Conservation (phyloP, 179 eudicot genomes). For the Spinacia oleracea region DNA sequence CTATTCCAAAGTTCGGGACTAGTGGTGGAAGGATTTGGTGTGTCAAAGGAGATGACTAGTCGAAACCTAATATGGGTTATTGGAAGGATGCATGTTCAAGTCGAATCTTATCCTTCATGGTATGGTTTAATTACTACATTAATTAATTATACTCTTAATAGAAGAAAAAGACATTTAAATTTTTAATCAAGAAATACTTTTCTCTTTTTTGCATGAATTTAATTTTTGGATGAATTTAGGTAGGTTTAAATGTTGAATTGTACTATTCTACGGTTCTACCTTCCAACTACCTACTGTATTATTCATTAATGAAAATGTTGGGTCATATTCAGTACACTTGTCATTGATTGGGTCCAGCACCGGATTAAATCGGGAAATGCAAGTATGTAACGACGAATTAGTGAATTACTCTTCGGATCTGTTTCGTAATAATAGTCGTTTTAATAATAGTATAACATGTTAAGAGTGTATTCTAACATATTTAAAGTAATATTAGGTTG, state of each 20-base stretch:
- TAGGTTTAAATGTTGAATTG: neutral
- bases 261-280: neutral
- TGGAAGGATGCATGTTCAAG: slow-evolving; percentile 36
- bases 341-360: neutral
- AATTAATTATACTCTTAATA: too few relatives aligned
- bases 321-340: neutral
- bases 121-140: slow-evolving; percentile 20
- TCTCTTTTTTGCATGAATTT: neutral
- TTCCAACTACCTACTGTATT: neutral
- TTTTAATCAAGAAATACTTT: too few relatives aligned
- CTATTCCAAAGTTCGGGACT: slow-evolving; percentile 39
- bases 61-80: slow-evolving; percentile 41
- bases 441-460: too few relatives aligned
- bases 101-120: slow-evolving; percentile 41
- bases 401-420: too few relatives aligned
- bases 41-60: slow-evolving; percentile 37
- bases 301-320: neutral
- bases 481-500: too few relatives aligned
- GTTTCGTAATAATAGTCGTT: too few relatives aligned
- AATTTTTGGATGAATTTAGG: too few relatives aligned
- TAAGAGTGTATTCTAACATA: too few relatives aligned
- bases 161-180: too few relatives aligned
- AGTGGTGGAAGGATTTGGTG: slow-evolving; percentile 38
- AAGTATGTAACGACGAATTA: too few relatives aligned
- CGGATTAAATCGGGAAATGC: neutral